These are phyloP conservation scores for Cutaneotrichosporon mucoides DNA, from an alignment of 1,284 basidiomycete genomes.

Conservation along the genomic window DNA sequence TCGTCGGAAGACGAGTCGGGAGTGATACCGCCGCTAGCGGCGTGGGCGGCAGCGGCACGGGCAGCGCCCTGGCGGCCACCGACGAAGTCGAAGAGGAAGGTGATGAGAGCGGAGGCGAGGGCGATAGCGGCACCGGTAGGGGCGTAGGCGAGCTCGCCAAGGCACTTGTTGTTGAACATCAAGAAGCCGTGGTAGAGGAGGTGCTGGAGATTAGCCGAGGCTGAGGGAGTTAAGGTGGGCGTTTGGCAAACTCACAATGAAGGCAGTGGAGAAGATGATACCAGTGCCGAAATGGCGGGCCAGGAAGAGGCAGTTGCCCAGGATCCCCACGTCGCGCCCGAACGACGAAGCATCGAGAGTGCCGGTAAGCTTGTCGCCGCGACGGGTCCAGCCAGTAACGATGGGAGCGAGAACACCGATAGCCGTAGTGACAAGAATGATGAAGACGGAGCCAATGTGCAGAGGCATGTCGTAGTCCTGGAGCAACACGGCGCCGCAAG, in stretches of 20 bases:
- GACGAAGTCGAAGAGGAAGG: conserved; percentile 46
- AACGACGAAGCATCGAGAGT: conserved; percentile 11
- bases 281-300: conserved; percentile 43
- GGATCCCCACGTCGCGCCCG: conserved; percentile 13
- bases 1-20: neutral
- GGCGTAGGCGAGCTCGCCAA: conserved; percentile 50
- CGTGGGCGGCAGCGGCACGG: neutral
- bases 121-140: conserved; percentile 49
- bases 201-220: conserved; percentile 44
- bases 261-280: conserved; percentile 16
- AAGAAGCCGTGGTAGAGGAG: conserved; percentile 51
- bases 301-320: conserved; percentile 43
- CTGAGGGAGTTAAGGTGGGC: conserved; percentile 16
- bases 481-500: conserved; percentile 37
- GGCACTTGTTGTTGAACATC: conserved; percentile 48
- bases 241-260: neutral
- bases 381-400: conserved; percentile 19
- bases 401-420: conserved; percentile 48
- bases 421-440: conserved; percentile 47
- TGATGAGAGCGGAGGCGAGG: conserved; percentile 37
- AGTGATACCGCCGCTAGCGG: neutral
- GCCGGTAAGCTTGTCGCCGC: neutral
- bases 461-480: conserved; percentile 47
- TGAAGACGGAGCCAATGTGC: conserved; percentile 51
- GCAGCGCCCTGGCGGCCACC: conserved; percentile 3